These are phyloP conservation scores for Fusarium citri DNA, from an alignment of 2,329 filamentous ascomycete genomes.

Conservation along the genomic window DNA sequence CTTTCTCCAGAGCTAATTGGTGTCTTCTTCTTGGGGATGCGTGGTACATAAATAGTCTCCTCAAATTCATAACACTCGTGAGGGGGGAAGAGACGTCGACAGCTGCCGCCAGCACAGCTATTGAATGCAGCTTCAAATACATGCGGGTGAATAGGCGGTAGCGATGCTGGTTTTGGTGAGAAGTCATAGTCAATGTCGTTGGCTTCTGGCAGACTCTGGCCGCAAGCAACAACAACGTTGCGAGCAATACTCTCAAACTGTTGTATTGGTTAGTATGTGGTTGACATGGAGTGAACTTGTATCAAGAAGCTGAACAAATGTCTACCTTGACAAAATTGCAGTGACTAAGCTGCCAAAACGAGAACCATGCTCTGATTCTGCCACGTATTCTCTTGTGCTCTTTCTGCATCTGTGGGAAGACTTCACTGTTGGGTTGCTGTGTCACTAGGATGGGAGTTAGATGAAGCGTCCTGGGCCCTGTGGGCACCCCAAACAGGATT, in stretches of 20 bases:
- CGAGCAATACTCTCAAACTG: conserved; percentile 9
- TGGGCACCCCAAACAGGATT: conserved; percentile 10
- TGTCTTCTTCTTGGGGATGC: conserved; percentile 16
- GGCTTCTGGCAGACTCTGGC: conserved; percentile 4
- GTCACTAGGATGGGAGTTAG: neutral
- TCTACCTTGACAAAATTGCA: conserved; percentile 21
- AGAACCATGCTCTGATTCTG: conserved; percentile 1
- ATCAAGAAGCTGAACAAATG: neutral
- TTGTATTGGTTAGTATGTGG: too few relatives aligned
- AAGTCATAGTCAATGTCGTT: conserved; percentile 9
- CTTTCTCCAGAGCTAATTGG: neutral
- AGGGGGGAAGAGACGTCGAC: neutral
- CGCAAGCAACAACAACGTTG: conserved; percentile 13
- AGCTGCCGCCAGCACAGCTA: conserved; percentile 6
- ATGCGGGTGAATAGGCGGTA: conserved; percentile 9
- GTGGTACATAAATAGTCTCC: conserved; percentile 14
- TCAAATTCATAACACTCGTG: conserved; percentile 17
- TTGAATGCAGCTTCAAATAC: conserved; percentile 21
- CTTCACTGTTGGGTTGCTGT: neutral
- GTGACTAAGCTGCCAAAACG: conserved; percentile 20
- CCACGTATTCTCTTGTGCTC: conserved; percentile 11
- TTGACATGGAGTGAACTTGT: neutral
- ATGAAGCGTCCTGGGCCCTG: conserved; percentile 6
- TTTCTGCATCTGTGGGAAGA: neutral
- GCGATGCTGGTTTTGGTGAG: conserved; percentile 10